These are phyloP conservation scores for Corymbia citriodora DNA, from an alignment of 441 rosid species.

Conservation along the genomic window DNA sequence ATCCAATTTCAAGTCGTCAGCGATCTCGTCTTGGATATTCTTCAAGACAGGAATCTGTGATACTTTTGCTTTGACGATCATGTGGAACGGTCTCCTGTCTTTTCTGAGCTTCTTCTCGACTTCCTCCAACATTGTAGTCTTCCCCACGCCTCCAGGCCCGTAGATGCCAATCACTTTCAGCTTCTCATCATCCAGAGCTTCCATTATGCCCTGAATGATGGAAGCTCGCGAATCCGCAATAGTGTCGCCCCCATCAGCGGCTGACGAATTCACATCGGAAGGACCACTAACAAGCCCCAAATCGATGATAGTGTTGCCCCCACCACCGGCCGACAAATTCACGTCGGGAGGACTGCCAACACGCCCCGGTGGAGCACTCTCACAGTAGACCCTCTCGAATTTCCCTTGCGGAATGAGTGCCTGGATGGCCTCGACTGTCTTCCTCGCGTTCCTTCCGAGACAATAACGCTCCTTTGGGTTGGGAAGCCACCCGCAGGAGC, in stretches of 20 bases:
- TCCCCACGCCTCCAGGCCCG: background rate
- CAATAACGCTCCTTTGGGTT: background rate
- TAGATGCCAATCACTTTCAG: background rate
- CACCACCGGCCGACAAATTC: no score
- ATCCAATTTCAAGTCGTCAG: background rate
- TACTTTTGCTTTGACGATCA: background rate
- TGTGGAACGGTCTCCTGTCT: background rate
- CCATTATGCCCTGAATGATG: background rate
- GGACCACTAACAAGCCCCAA: background rate
- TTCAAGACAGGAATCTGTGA: accelerated
- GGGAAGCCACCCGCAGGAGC: background rate
- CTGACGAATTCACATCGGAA: background rate
- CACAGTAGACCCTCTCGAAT: accelerated
- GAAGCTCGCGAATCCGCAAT: background rate
- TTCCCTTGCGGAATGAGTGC: accelerated
- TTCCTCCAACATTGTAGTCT: background rate
- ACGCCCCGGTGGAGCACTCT: background rate
- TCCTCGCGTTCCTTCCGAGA: background rate
- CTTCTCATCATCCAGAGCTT: background rate
- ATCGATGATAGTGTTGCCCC: no score
- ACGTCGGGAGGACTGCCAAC: no score
- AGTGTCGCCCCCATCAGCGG: background rate
- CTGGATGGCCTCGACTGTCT: accelerated
- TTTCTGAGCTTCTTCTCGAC: background rate
- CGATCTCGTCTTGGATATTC: background rate